phyloP scores from a whole-genome alignment of 2,329 filamentous ascomycete genomes.

The Saccharata proteae region DNA sequence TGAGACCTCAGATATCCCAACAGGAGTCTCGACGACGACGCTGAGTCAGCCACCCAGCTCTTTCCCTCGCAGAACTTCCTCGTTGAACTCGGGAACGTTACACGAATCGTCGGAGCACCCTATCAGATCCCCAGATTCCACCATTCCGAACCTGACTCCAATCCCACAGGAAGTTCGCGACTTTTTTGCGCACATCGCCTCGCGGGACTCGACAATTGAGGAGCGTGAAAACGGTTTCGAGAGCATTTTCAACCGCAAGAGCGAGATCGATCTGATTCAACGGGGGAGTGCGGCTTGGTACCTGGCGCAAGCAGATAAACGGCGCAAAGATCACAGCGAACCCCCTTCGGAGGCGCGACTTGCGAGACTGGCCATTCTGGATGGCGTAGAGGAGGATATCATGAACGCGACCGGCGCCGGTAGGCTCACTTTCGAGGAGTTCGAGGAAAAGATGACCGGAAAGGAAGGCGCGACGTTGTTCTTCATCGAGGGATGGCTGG shows the following conservation, averaged over 20 bases:
- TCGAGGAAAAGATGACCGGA: constrained; percentile 39
- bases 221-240: too few relatives aligned
- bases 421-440: constrained; percentile 65
- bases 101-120: background rate
- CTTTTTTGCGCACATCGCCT: background rate
- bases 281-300: background rate
- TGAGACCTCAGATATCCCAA: too few relatives aligned
- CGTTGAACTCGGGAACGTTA: background rate
- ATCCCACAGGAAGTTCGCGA: too few relatives aligned
- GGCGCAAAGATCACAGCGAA: constrained; percentile 1
- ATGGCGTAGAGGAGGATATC: constrained; percentile 56
- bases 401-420: constrained; percentile 65
- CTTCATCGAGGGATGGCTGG: constrained; percentile 8
- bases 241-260: too few relatives aligned
- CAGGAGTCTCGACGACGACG: too few relatives aligned
- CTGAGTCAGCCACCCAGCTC: background rate
- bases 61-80: background rate
- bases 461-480: constrained; percentile 1
- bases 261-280: background rate
- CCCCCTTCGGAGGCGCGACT: constrained; percentile 7
- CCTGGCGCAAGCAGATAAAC: background rate
- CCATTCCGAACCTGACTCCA: background rate
- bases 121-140: background rate
- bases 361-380: constrained; percentile 38
- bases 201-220: too few relatives aligned